Conservation (phyloP, 2,329 filamentous ascomycete species). For the Lomentospora prolificans region DNA sequence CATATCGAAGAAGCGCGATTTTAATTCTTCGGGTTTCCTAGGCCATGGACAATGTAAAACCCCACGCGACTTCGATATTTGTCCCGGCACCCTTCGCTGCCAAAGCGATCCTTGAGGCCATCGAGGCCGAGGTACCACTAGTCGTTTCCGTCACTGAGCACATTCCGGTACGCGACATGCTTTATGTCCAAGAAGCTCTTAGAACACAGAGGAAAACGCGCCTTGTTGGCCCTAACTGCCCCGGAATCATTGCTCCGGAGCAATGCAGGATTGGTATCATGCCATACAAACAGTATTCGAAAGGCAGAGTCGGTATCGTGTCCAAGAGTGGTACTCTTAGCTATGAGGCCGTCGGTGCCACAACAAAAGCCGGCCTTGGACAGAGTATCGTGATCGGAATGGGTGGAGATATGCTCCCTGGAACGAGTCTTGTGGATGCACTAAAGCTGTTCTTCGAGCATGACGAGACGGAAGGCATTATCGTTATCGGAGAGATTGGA, state of each 20-base stretch:
- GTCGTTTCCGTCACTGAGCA: conserved; percentile 74
- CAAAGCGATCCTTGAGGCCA: conserved; percentile 60
- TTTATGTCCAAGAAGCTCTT: conserved; percentile 60
- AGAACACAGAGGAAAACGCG: conserved; percentile 61
- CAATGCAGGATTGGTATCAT: conserved; percentile 44
- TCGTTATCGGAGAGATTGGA: conserved; percentile 64
- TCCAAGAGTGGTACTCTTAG: conserved; percentile 75
- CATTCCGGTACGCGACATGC: conserved; percentile 67
- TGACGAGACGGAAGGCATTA: conserved; percentile 59
- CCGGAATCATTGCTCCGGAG: conserved; percentile 67
- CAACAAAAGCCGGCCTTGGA: conserved; percentile 63
- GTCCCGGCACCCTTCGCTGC: conserved; percentile 59
- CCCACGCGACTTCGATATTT: conserved; percentile 64
- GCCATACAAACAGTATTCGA: conserved; percentile 29
- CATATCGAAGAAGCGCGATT: too few species aligned
- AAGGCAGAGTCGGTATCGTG: conserved; percentile 62
- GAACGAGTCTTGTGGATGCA: conserved; percentile 63
- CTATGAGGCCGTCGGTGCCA: conserved; percentile 69
- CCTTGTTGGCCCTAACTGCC: conserved; percentile 71
- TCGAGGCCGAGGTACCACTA: conserved; percentile 68
- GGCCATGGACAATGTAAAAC: conserved; percentile 28
- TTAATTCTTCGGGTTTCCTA: conserved; percentile 12
- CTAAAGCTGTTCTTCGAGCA: conserved; percentile 58
- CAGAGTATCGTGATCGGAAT: conserved; percentile 71
- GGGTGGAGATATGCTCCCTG: conserved; percentile 63